Conservation (phyloP, 805 yeast genomes). For the Wickerhamiella kazuoi region DNA sequence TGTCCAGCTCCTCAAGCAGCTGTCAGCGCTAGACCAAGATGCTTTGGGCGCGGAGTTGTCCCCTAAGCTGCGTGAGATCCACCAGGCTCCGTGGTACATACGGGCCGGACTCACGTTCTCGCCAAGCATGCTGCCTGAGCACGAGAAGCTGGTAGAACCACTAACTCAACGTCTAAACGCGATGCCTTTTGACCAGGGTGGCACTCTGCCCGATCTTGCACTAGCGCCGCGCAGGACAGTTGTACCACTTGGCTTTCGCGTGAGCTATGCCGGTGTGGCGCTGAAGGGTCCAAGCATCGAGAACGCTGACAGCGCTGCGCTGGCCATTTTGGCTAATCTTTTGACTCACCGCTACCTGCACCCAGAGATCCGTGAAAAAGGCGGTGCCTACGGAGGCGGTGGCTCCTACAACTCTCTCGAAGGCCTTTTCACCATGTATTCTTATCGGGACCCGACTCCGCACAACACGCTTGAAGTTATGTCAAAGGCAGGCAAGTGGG, state of each 20-base stretch:
- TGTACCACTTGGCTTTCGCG: conserved; percentile 71
- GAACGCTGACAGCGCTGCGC: conserved; percentile 61
- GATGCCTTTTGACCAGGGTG: conserved; percentile 1
- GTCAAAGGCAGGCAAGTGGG: conserved; percentile 32
- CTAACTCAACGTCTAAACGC: conserved; percentile 3
- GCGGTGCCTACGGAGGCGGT: conserved; percentile 98
- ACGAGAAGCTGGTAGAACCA: conserved; percentile 2
- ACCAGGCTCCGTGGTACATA: conserved; percentile 10
- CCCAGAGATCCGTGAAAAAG: conserved; percentile 79
- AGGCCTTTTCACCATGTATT: conserved; percentile 65
- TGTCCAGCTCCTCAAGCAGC: conserved; percentile 44
- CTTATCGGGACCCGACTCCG: conserved; percentile 90
- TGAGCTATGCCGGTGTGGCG: conserved; percentile 61
- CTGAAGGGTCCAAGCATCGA: conserved; percentile 48
- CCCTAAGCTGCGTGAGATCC: conserved; percentile 34
- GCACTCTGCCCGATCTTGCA: conserved; percentile 1
- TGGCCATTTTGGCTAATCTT: conserved; percentile 67
- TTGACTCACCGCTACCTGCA: conserved; percentile 72
- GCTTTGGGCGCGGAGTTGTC: conserved; percentile 36
- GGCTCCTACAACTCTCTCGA: conserved; percentile 64
- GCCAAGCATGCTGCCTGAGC: conserved; percentile 10
- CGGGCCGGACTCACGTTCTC: conserved; percentile 16
- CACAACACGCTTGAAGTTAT: conserved; percentile 47
- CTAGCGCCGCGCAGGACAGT: conserved; percentile 24
- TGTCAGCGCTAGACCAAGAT: conserved; percentile 36